A percentile compares a stretch with the other conserved stretches of the same genome.
Conservation (phyloP, 257 asterid species). For the Euphrasia confusa region DNA sequence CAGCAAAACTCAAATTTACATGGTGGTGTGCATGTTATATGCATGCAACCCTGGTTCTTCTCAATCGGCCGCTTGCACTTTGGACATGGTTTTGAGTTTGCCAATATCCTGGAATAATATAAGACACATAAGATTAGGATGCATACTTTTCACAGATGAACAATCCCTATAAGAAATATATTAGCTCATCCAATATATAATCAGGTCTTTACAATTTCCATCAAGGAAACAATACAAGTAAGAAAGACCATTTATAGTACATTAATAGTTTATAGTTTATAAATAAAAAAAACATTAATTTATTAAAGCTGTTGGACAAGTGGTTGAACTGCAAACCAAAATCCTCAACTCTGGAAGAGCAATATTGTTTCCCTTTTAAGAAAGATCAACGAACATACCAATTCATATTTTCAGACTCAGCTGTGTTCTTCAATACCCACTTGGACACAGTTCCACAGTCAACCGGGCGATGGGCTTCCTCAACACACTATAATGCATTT, state of each 20-base stretch:
- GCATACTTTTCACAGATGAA: constrained; percentile 9
- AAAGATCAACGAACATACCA: constrained; percentile 30
- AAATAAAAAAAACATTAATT: neutral
- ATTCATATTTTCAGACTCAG: constrained; percentile 53
- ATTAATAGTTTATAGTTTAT: too few species aligned
- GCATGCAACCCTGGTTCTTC: constrained; percentile 99
- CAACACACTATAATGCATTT: constrained; percentile 38
- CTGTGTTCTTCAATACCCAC: constrained; percentile 49
- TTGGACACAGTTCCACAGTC: constrained; percentile 45
- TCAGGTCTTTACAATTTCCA: neutral
- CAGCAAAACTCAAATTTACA: constrained; percentile 97
- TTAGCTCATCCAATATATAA: constrained; percentile 13
- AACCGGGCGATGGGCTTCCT: constrained; percentile 53
- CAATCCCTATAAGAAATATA: constrained; percentile 7
- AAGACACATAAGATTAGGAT: constrained; percentile 21
- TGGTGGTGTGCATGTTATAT: constrained; percentile 91
- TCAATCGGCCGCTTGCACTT: constrained; percentile 97
- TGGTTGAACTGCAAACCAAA: neutral
- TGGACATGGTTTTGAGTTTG: constrained; percentile 96
- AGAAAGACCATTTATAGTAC: neutral
- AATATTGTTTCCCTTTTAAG: constrained; percentile 1
- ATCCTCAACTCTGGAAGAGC: neutral
- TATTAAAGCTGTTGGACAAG: constrained; percentile 13
- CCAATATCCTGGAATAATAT: constrained; percentile 71
- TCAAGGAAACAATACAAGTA: constrained; percentile 7